Base-by-base conservation (phyloP, 148 eudicot genomes). In the Rhododendron henanense region DNA sequence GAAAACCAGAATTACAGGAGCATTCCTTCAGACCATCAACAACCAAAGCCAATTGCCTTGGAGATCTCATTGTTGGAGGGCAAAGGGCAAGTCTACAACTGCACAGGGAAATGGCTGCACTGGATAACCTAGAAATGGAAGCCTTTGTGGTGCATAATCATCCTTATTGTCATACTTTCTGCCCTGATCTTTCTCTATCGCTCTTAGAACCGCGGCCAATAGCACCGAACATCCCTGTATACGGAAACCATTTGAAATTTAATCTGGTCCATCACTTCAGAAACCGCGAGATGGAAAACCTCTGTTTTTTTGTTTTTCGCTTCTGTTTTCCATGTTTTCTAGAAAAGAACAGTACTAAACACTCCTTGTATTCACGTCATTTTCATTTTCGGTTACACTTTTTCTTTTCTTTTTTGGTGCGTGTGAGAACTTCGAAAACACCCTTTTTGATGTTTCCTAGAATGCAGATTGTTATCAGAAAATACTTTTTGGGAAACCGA, bases 151-250 rank as follows among this genome's bases (percentile, higher is more conserved):
- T n/a, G 21, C 6, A 10, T 44, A 11, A 59, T 80, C 28, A 25
- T 81, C 89, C n/a, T 87, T 87, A 80, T 37, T 59, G 0, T 67
- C 83, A 41, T 76, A 44, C 21, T 7, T 33, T 31, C 55, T 31
- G 31, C n/a, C 28, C 48, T 55, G 25, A 57, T 61, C 71, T 51
- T 33, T 23, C 50, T 31, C 41, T 1, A 35, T 79, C 14, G 63
- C 84, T 55, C 89, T 90, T 41, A 92, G 83, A 51, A 89, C 21
- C 59, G 91, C 88, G 73, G 94, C 96, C 59, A 92, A 55, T 14
- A 87, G 45, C 71, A 91, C 69, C 31, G 91, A 86, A 50, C 48
- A 23, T 4, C 79, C 92, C 95, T 93, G 91, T 86, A 83, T 8
- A 77, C 7, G 33, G 18, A 83, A 45, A n/a, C 10, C 41, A 21